Conservation (phyloP, 1,284 basidiomycete genomes). For the Porodaedalea pini region DNA sequence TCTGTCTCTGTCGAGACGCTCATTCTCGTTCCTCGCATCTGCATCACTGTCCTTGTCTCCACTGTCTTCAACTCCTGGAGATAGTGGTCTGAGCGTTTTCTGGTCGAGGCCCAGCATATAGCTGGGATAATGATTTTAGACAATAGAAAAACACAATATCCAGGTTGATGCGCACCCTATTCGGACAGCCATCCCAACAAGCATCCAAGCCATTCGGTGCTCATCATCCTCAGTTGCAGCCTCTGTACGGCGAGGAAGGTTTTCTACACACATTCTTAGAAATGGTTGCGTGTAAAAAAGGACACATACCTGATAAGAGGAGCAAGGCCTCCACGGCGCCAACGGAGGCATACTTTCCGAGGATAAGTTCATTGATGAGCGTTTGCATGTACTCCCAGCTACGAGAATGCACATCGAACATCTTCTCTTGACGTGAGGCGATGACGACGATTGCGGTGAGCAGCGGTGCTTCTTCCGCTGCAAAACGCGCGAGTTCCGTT, state of each 20-base stretch:
- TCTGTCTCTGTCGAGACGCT: constrained; percentile 34
- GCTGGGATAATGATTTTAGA: not conserved
- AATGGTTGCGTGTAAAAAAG: too few species aligned
- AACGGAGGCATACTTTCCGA: constrained; percentile 34
- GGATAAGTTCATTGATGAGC: constrained; percentile 31
- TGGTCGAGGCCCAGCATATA: constrained; percentile 33
- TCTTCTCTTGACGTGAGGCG: constrained; percentile 29
- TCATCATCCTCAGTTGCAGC: constrained; percentile 26
- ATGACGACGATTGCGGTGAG: constrained; percentile 39
- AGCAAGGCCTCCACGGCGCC: constrained; percentile 39
- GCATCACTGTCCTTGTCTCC: constrained; percentile 20
- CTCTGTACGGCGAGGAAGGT: constrained; percentile 17
- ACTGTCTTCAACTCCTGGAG: constrained; percentile 30
- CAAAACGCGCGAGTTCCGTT: constrained; percentile 34
- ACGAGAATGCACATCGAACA: constrained; percentile 16
- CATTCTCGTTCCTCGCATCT: constrained; percentile 10
- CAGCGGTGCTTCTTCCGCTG: constrained; percentile 35
- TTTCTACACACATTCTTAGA: constrained; percentile 9
- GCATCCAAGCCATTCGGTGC: constrained; percentile 36
- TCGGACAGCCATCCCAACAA: constrained; percentile 36
- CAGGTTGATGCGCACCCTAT: constrained; percentile 7
- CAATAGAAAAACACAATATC: not conserved
- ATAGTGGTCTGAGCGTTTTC: constrained; percentile 30
- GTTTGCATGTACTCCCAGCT: constrained; percentile 30
- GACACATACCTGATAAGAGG: constrained; percentile 31